Base-by-base conservation (phyloP, 2,329 filamentous ascomycete species). In the Calonectria crousiana region DNA sequence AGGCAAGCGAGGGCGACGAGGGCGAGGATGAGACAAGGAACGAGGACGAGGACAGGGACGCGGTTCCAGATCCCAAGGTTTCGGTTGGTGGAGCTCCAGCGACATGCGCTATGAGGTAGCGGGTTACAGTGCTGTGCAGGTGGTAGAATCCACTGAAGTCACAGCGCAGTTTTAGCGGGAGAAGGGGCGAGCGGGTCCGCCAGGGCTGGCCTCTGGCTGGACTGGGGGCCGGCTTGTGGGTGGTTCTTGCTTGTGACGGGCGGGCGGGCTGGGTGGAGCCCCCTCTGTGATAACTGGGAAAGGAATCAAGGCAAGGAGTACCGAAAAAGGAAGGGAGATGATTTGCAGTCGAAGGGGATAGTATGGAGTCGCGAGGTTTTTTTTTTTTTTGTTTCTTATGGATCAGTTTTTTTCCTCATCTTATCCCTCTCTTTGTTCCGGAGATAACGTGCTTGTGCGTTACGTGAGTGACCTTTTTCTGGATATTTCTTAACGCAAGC, bases 11-110 rank as follows among this genome's bases (percentile, higher is more conserved):
- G 53, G 69, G 67, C 38, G 69, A 73, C 72, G 62, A 71, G 76
- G 72, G 75, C 72, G 73, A 74, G 72, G 72, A 73, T 66, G 74
- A 72, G 76, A 78, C 69, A 71, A 74, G 69, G 60, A 26, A 64
- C 36, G 23, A 64, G 60, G 34, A 44, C 60, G 60, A 41, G 32
- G 56, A 64, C 60, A 47, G 36, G 56, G 32, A 47, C 41, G 68
- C 26, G 47, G 68, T 70, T 70, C 60, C 60, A 64, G 60, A 64
- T 64, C 60, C 67, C 68, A 49, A 53, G 53, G 56, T 64, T 60
- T 73, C 30, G 66, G 58, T 64, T 69, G 71, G 71, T 73, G 71
- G 71, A 69, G 60, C 60, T 64, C 38, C 60, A 64, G 38, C 34
- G 60, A 38, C 41, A 64, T 64, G 60, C 60, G 60, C 60, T 64